Conservation (phyloP, 2,329 filamentous ascomycete genomes). For the Claviceps sorghi region DNA sequence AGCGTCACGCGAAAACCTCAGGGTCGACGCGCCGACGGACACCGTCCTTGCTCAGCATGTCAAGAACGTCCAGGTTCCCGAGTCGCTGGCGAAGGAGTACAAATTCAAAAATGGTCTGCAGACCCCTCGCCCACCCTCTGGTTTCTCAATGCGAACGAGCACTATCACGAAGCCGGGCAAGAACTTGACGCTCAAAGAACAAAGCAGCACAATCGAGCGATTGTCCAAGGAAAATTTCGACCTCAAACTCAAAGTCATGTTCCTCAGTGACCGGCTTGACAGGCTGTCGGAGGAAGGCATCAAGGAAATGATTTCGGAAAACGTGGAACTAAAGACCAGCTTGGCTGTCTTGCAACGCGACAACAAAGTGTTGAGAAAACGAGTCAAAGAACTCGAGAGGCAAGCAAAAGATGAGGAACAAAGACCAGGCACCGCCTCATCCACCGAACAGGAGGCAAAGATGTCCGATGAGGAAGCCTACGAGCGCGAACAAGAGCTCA, state of each 20-base stretch:
- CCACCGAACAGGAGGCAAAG: slow-evolving; percentile 41
- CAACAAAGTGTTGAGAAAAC: slow-evolving; percentile 66
- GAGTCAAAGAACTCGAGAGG: slow-evolving; percentile 76
- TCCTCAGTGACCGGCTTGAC: slow-evolving; percentile 82
- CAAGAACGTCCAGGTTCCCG: slow-evolving; percentile 78
- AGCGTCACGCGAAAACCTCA: slow-evolving; percentile 36
- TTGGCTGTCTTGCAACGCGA: slow-evolving; percentile 82
- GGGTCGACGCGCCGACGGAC: slow-evolving; percentile 54
- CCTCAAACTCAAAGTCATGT: slow-evolving; percentile 93
- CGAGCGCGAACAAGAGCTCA: slow-evolving; percentile 71
- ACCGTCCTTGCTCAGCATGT: slow-evolving; percentile 81
- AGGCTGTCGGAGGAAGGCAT: slow-evolving; percentile 91
- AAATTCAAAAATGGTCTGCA: slow-evolving; percentile 55
- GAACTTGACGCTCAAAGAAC: slow-evolving; percentile 84
- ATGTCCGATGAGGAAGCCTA: slow-evolving; percentile 45
- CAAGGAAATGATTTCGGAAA: slow-evolving; percentile 96
- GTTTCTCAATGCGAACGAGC: slow-evolving; percentile 22
- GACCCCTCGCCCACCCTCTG: slow-evolving; percentile 40
- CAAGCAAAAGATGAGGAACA: slow-evolving; percentile 54
- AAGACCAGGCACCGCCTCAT: slow-evolving; percentile 47
- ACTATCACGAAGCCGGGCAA: slow-evolving; percentile 43
- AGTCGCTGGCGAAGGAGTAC: slow-evolving; percentile 76
- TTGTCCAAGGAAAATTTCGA: slow-evolving; percentile 98
- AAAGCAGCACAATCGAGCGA: slow-evolving; percentile 92
- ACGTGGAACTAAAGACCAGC: slow-evolving; percentile 86